A percentile compares a stretch with the other conserved stretches of the same genome.
Evolutionary conservation across 2,329 filamentous ascomycete species (phyloP).

Genomic region (Clonostachys rosea): DNA sequence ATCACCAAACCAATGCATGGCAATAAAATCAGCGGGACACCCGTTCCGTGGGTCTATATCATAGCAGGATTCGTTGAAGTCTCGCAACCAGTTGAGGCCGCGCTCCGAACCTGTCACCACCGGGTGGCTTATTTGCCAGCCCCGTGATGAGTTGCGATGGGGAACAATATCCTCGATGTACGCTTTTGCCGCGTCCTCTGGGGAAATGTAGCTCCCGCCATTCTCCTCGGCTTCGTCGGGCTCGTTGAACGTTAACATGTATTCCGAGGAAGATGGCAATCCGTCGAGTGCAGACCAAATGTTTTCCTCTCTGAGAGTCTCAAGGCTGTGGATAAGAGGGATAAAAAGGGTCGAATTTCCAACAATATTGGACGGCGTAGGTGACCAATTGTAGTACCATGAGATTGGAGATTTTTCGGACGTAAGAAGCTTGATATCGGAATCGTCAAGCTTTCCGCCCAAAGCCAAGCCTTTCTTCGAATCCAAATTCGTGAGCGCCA

Average conservation of each 20-base stretch:
- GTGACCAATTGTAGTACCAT: slow-evolving; percentile 39
- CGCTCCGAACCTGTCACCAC: slow-evolving; percentile 30
- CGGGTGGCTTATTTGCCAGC: slow-evolving; percentile 33
- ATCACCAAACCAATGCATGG: slow-evolving; percentile 35
- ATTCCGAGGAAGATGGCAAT: slow-evolving; percentile 25
- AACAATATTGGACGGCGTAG: slow-evolving; percentile 15
- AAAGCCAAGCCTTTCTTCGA: slow-evolving; percentile 2
- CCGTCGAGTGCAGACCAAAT: slow-evolving; percentile 15
- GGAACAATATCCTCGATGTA: slow-evolving; percentile 30
- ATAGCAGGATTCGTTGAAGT: slow-evolving; percentile 33
- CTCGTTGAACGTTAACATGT: slow-evolving; percentile 34
- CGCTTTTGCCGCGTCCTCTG: slow-evolving; percentile 27
- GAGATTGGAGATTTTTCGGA: slow-evolving; percentile 27
- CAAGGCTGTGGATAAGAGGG: slow-evolving; percentile 29
- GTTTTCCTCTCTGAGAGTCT: slow-evolving; percentile 18
- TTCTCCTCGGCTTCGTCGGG: slow-evolving; percentile 31
- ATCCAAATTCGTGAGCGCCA: too few relatives aligned
- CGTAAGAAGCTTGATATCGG: slow-evolving; percentile 25
- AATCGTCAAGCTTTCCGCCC: slow-evolving; percentile 1
- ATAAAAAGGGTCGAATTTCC: slow-evolving; percentile 23
- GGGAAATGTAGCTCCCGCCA: slow-evolving; percentile 29
- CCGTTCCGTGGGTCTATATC: slow-evolving; percentile 24
- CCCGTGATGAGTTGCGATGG: slow-evolving; percentile 14
- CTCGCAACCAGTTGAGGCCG: slow-evolving; percentile 29
- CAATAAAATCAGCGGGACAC: slow-evolving; percentile 32